Evolutionary conservation across 2,329 filamentous ascomycete species (phyloP), one percentile per base, ranked within the genome.

Genomic region (Colletotrichum sp.): DNA sequence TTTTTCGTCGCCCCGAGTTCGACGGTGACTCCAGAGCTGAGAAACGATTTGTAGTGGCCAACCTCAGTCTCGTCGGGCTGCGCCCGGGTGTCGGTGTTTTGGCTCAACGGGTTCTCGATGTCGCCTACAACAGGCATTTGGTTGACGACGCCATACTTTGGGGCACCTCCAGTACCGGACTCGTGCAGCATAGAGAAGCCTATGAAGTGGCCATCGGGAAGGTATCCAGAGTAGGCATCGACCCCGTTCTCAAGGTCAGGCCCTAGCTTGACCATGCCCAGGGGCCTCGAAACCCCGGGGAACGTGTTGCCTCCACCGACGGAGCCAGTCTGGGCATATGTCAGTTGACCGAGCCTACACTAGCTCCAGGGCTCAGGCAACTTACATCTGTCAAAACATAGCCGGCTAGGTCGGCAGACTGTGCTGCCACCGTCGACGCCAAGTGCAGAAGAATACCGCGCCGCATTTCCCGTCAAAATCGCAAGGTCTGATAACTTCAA

Each of bases 101-200:
- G 88, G 6, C 84, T 86, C 28, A 94, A 83, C 3, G 92, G 91
- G 73, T 93, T 89, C 9, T 78, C 79, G 57, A 92, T 82, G 19
- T 80, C 80, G 0, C 90, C 90, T 0, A 88, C 79, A 1, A 91
- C 82, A 0, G 90, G 91, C 82, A 93, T 86, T 82, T 93, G 91
- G 2, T 90, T 86, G 36, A 93, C 89, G 3, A 93, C 91, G 6
- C 93, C 93, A 76, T 94, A 94, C 81, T 94, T 94, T 1, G 93
- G 92, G 2, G 91, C 91, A 2, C 93, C 93, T 9, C 93, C 93
- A 0, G 92, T 94, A 5, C 92, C 92, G 76, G 89, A 90, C 80
- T 93, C 91, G 78, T 93, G 92, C 79, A 93, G 90, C 88, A 93
- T 87, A 74, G 89, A 91, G 82, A 93, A 92, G 22, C 90, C 91